Conservation (phyloP, 306 rosid genomes). For the Albizia julibrissin region DNA sequence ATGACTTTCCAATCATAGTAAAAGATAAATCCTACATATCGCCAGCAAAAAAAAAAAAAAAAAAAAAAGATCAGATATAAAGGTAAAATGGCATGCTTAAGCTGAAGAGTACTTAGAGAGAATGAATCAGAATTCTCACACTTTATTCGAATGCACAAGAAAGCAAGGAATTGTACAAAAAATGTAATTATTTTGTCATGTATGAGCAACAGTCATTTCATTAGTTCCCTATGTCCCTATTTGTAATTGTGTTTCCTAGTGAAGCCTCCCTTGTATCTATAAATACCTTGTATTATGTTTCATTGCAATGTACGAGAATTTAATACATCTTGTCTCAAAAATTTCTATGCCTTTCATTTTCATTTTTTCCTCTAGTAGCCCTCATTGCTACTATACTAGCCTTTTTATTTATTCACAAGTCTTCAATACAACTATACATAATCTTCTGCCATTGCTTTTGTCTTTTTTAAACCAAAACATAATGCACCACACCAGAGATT, state of each 20-base stretch:
- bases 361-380: background rate
- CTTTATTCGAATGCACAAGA: background rate
- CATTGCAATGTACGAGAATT: background rate
- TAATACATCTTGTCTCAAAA: background rate
- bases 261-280: background rate
- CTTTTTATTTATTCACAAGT: too few relatives aligned
- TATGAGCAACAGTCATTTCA: background rate
- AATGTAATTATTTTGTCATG: background rate
- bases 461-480: background rate
- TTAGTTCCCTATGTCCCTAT: background rate
- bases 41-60: background rate
- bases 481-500: background rate
- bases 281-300: background rate
- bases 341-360: background rate
- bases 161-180: background rate
- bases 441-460: too few relatives aligned
- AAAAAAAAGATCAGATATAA: background rate
- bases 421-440: too few relatives aligned
- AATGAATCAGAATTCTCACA: background rate
- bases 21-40: background rate
- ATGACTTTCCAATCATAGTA: background rate
- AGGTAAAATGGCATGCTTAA: slow-evolving; percentile 15
- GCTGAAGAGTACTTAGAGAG: background rate
- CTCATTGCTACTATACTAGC: background rate
- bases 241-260: background rate